These are phyloP conservation scores for Fusarium gaditjirri DNA, from an alignment of 2,329 filamentous ascomycete genomes.

Conservation along the genomic window DNA sequence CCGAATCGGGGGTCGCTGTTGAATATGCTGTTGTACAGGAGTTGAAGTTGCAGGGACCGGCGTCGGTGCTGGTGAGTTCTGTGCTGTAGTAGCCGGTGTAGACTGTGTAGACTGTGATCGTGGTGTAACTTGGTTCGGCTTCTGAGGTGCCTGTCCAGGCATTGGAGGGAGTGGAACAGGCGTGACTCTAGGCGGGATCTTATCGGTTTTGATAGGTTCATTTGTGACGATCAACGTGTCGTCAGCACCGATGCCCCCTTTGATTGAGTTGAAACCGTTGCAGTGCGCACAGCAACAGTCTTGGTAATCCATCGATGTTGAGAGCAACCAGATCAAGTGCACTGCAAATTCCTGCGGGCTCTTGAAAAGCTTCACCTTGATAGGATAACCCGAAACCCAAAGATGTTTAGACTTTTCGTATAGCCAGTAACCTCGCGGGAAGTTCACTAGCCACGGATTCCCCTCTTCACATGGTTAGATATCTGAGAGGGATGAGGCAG, in stretches of 20 bases:
- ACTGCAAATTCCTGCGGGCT: conserved; percentile 64
- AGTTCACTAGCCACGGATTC: conserved; percentile 57
- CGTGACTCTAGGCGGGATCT: conserved; percentile 48
- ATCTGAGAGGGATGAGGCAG: background rate
- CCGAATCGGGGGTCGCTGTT: conserved; percentile 18
- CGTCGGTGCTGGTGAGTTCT: conserved; percentile 33
- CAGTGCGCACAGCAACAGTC: conserved; percentile 65
- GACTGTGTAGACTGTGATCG: conserved; percentile 47
- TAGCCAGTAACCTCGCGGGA: conserved; percentile 58
- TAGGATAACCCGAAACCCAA: conserved; percentile 61
- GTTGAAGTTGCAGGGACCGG: conserved; percentile 20
- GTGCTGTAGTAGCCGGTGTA: conserved; percentile 27
- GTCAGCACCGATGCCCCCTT: conserved; percentile 39
- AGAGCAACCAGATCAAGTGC: conserved; percentile 63
- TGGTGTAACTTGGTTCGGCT: conserved; percentile 43
- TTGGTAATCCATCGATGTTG: conserved; percentile 57
- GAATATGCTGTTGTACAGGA: conserved; percentile 20
- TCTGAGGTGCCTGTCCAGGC: conserved; percentile 48
- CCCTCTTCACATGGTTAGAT: conserved; percentile 50
- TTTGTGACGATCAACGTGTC: conserved; percentile 42
- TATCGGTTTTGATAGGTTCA: conserved; percentile 40
- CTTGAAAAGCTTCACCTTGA: conserved; percentile 61
- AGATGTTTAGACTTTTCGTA: conserved; percentile 61
- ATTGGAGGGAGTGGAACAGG: conserved; percentile 52
- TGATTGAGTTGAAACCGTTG: conserved; percentile 48